Conservation (phyloP, 106 monocot genomes). For the Phalaenopsis equestris region DNA sequence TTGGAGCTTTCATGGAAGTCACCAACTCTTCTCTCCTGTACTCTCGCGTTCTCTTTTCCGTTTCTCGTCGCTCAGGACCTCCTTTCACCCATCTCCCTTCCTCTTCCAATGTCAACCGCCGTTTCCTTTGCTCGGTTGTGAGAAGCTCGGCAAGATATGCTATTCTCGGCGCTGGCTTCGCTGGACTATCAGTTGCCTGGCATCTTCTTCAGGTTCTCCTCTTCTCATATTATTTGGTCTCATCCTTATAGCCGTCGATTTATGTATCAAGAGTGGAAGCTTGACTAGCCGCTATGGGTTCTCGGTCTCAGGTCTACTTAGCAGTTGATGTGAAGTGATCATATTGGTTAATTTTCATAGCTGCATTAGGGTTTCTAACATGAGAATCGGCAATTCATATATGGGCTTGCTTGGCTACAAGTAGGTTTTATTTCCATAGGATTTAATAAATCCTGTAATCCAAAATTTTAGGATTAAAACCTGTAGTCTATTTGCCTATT, state of each 20-base stretch:
- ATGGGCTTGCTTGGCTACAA: no score
- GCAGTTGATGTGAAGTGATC: neutral
- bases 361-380: neutral
- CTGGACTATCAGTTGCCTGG: conserved; percentile 85
- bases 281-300: neutral
- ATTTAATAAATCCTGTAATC: no score
- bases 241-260: neutral
- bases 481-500: neutral
- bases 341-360: neutral
- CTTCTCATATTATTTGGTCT: neutral
- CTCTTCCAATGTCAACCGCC: neutral
- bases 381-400: no score
- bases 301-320: neutral
- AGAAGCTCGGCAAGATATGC: conserved; percentile 41
- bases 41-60: neutral
- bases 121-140: neutral
- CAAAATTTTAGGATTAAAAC: no score
- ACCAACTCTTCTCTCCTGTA: conserved; percentile 2
- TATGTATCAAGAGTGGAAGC: neutral
- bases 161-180: conserved; percentile 96
- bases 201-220: conserved; percentile 70
- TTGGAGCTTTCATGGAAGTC: neutral
- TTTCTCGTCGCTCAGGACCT: neutral
- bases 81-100: neutral
- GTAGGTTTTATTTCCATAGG: no score